Evolutionary conservation across 2,329 filamentous ascomycete genomes (phyloP), one percentile per base, ranked within the genome.

Genomic region (Hymenoscyphus fraxineus): DNA sequence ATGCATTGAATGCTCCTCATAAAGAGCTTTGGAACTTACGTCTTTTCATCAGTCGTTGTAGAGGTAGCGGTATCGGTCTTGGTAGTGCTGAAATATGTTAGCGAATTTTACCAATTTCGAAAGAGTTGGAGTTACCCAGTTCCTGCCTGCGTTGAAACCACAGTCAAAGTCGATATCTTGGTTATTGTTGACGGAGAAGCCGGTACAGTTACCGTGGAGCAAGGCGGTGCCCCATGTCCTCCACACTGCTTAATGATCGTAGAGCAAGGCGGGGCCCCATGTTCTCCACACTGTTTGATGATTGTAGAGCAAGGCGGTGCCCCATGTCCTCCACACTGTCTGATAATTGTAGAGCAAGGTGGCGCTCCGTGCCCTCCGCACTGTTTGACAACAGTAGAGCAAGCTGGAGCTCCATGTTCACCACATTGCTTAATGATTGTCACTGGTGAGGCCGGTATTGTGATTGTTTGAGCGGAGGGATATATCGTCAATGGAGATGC

Each of bases 31-130:
- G 13, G 12, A 22, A 59, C 61, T 41, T 47, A 63, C 61, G 63
- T 66, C 44, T 64, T 59, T 22, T 61, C 41, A 19, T 65, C 61
- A 10, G 64, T 65, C 9, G 39, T 44, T 15, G 58, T 41, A 15
- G 58, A 19, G 10, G 58, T 59, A 6, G 39, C 38, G 44, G 19
- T 59, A 10, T 38, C 7, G 15, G 39, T 59, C 38, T 41, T 57
- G 55, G 55, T 57, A 38, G 35, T 57, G 55, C 55, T 57, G 55
- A 35, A 57, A 57, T n/a, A 32, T 41, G 15, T 59, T 41, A 40
- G 27, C 16, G n/a, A 6, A 19, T 12, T 7, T 3, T 22, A 47
- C 15, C 22, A 15, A 10, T 31, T 2, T 32, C 31, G 19, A 16
- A 59, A 19, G 5, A 44, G 4, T 22, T 59, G n/a, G 15, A 40